Percentiles rank a stretch among this genome's conserved stretches.
These are phyloP conservation scores for Xerocomus alliaceus DNA, from an alignment of 1,284 basidiomycete species.

Conservation along the genomic window DNA sequence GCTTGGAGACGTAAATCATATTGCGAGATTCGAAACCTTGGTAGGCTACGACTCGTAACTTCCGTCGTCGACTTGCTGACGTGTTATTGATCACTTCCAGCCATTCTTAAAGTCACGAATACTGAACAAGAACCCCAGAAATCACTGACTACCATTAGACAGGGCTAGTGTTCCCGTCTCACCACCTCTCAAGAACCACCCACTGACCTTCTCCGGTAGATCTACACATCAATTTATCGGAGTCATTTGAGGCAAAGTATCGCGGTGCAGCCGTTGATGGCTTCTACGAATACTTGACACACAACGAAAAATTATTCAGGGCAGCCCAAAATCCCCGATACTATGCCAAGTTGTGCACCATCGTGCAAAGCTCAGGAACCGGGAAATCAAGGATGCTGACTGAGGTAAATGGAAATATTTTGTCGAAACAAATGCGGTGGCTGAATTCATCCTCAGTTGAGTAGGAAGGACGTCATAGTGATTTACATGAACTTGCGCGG, in stretches of 20 bases:
- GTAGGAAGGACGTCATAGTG: constrained; percentile 16
- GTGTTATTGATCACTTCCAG: too few relatives aligned
- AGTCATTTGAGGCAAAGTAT: constrained; percentile 10
- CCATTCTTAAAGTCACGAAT: background rate
- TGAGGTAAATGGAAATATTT: constrained; percentile 9
- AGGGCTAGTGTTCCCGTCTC: background rate
- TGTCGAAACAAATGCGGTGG: background rate
- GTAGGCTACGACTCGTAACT: background rate
- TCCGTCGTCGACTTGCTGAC: background rate
- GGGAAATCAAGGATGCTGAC: constrained; percentile 31
- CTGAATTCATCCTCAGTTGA: constrained; percentile 12
- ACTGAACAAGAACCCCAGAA: too few relatives aligned
- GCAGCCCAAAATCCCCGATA: background rate
- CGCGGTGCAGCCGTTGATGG: constrained; percentile 20
- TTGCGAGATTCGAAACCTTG: constrained; percentile 14
- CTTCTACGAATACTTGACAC: constrained; percentile 24
- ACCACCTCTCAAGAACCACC: background rate
- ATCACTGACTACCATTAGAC: too few relatives aligned
- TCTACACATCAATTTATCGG: background rate
- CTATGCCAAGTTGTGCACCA: constrained; percentile 27
- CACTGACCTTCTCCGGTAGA: background rate
- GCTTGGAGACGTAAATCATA: constrained; percentile 10
- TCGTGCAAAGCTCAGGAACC: constrained; percentile 33
- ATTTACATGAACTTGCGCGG: constrained; percentile 29
- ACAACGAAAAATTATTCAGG: constrained; percentile 17